Conservation (phyloP, 495 filamentous ascomycete species). For the Diplogelasinospora grovesii region DNA sequence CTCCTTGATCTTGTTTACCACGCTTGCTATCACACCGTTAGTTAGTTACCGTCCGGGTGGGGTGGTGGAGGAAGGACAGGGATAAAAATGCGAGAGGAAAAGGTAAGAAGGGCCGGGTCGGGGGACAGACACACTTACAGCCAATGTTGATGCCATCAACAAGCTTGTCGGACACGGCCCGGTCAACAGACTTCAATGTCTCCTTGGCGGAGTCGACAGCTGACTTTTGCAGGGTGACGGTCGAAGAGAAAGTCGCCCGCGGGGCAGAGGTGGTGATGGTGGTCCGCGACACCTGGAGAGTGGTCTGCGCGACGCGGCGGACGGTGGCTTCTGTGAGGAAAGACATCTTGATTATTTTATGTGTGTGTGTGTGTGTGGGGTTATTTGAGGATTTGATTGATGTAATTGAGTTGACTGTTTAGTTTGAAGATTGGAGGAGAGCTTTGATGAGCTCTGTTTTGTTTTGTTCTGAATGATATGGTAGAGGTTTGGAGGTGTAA, state of each 20-base stretch:
- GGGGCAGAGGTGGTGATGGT: conserved; percentile 17
- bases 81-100: not conserved
- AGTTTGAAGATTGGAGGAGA: no score
- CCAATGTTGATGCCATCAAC: conserved; percentile 49
- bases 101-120: no score
- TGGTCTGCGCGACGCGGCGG: conserved; percentile 33
- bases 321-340: conserved; percentile 35
- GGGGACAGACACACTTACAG: conserved; percentile 28
- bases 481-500: no score
- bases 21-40: conserved; percentile 42
- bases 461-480: no score
- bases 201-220: conserved; percentile 45
- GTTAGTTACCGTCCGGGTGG: no score
- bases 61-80: not conserved
- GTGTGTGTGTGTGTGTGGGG: no score
- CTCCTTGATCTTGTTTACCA: conserved; percentile 39
- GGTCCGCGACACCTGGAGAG: conserved; percentile 17
- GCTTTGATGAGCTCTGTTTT: no score
- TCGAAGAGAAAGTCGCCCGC: conserved; percentile 39
- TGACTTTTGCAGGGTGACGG: conserved; percentile 33
- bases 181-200: conserved; percentile 43
- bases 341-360: conserved; percentile 37
- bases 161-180: conserved; percentile 47
- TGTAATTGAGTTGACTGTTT: no score
- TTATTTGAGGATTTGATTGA: no score